Base-by-base conservation (phyloP, 805 yeast genomes). In the Wickerhamiella alocasiicola region DNA sequence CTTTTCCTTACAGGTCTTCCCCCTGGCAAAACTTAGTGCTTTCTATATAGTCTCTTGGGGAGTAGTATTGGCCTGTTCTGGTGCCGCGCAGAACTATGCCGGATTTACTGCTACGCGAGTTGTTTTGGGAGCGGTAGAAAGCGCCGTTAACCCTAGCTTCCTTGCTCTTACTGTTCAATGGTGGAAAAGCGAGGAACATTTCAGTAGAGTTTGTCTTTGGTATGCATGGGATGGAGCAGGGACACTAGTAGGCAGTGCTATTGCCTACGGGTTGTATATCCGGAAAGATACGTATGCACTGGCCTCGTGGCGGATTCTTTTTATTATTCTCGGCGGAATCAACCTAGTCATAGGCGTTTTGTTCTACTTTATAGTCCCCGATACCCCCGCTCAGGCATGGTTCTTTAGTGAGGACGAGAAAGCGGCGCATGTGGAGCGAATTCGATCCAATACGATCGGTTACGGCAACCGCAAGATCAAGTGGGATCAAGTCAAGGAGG, bases 11-110 rank as follows among this genome's bases (percentile, higher is more conserved):
- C 85, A 78, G 53, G 63, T 62, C 42, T 68, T 73, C 37, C 79
- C 78, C 2, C 64, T 78, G 46, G 67, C 75, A 5, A 72, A 70
- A 47, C 57, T 72, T 1, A 61, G 69, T 2, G 60, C 72, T 7
- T 45, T 56, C 1, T 67, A 68, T 44, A 67, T 78, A 29, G 51
- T 74, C n/a, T 31, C 71, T 0, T 79, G 87, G 85, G 84, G 84
- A 17, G 50, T 55, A 23, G 55, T 74, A n/a, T 56, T 75, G 15
- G 31, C 43, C 26, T 62, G 71, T 27, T 59, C 72, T n/a, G 73
- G 70, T 46, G 67, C 79, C 2, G 68, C 76, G 2, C 53, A 63
- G 29, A 58, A 53, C 24, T 71, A 63, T 46, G 60, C 68, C 6
- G 68, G 74, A 0, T 63, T 72, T 39, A 48, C 71, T 20, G 62